Evolutionary conservation across 306 rosid species (phyloP), one percentile per base, ranked within the genome.

Genomic region (Potentilla sterilis): DNA sequence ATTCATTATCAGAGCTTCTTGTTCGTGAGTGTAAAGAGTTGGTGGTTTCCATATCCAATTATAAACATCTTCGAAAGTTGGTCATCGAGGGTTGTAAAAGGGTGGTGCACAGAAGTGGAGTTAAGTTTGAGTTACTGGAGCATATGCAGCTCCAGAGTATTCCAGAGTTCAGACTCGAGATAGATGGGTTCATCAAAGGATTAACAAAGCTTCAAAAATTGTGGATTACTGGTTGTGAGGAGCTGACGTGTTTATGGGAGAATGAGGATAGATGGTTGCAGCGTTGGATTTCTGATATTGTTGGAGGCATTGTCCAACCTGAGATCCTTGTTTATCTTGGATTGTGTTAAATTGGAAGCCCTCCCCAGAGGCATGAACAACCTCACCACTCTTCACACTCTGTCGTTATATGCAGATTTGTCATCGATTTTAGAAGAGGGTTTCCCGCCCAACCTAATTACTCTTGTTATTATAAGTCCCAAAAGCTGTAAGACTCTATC

Each of bases 321-420:
- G 51, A 42, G 0, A n/a, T 0, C 2, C 11, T 11, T 67, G 0
- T 0, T 0, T 9, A 22, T 65, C 8, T 4, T 0, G 2, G 12
- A 3, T 40, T 67, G 70, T 49, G 57, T 6, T 18, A n/a, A 41
- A 42, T 67, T 67, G 37, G 38, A 37, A 37, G 40, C 40, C 40
- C 40, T 37, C 40, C 40, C 5, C 5, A 2, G 40, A 28, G 28
- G 40, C 40, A 37, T 37, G 40, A 2, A 37, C 40, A 37, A 37
- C 40, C 28, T 1, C 28, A 28, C 28, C 28, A 11, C 71, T 67
- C 71, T 21, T 11, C 10, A 5, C 35, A 5, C 1, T n/a, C 21
- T 41, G 19, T 0, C 0, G 6, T 10, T 64, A 0, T 16, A 13
- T 16, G 5, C 3, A 7, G 24, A 24, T 64, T 2, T 64, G 12